Evolutionary conservation across 2,329 filamentous ascomycete genomes (phyloP), one percentile per base, ranked within the genome.

Genomic region (Aspergillus vadensis): DNA sequence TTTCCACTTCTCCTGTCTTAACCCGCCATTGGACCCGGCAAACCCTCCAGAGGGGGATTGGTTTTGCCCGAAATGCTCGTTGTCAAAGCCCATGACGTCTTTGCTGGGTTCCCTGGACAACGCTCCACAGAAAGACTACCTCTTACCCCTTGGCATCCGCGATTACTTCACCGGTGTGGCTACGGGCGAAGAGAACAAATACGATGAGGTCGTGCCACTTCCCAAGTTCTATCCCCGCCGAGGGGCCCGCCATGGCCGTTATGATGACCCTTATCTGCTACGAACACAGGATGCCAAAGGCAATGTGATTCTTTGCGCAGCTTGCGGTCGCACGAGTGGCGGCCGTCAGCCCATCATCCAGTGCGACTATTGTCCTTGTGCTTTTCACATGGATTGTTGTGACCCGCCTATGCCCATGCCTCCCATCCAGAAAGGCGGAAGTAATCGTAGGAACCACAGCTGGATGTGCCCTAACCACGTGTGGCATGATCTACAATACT

Each of bases 321-420:
- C 81, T 48, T 98, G 94, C 78, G 85, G 90, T 65, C 83, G 83
- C 69, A 84, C 88, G 27, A 85, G 88, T 49, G 80, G 85, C 57
- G 79, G 80, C 64, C 83, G 83, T 68, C 86, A 90, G 25, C 86
- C 89, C 66, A 92, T 98, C 69, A 89, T 97, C 67, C 87, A 90
- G 49, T 99, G 94, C 80, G 92, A 92, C 75, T 86, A 85, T 70
- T 99, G 94, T 77, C 82, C 86, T 12, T 83, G 91, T 36, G 85
- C 88, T 71, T 99, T 93, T 90, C 95, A 99, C 79, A 82, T 97
- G 55, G 94, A 98, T 76, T 99, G 95, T 77, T 81, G 96, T 15
- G 88, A 96, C 72, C 91, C 92, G 27, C 93, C 94, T 36, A 79
- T 93, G 71, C 87, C 92, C 36, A 87, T 90, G 58, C 90, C 92